Base-by-base conservation (phyloP, 805 yeast species). In the Hermanozyma aechmeae region DNA sequence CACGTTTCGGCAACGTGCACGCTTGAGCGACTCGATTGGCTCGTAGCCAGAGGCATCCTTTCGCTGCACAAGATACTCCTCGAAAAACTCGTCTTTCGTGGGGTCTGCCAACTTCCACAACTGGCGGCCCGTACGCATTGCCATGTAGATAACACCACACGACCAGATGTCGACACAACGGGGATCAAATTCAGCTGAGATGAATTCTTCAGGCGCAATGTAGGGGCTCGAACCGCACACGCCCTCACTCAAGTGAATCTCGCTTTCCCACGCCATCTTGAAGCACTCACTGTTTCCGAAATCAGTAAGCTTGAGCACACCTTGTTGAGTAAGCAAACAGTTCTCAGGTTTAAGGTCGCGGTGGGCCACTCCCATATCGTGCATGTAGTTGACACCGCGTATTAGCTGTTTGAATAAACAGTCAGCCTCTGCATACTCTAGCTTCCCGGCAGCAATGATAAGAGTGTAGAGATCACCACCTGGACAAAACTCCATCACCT, bases 91-190 rank as follows among this genome's bases (percentile, higher is more conserved):
- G 49, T 89, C 97, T 25, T 76, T 83, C 17, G 63, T 68, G 6
- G 65, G 54, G 34, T 73, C 72, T 2, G 97, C 96, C 33, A 76
- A 59, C 43, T 81, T 75, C 97, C 97, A 89, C 30, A 92, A 56
- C 46, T 89, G 95, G 30, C 95, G 65, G 4, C 97, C 98, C 0
- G 96, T 83, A 44, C 96, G 65, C 89, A 85, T 79, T 5, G 94
- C 93, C 84, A 85, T 79, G 49, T 81, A 85, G 20, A 85, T 84
- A 8, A 85, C 89, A 28, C 95, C 95, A 60, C 94, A 83, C 0
- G 95, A 76, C 96, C 96, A 85, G 21, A 84, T 74, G 56, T 85
- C 95, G 5, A 81, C 80, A 20, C 80, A 68, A 32, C 95, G 57
- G 2, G 93, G 81, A 54, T 85, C 95, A 53, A 82, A 85, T 45